Percentiles rank a stretch among this genome's conserved stretches.
These are phyloP conservation scores for Nitzschia inconspicua DNA, from an alignment of 108 stramenopile genomes.

Conservation along the genomic window DNA sequence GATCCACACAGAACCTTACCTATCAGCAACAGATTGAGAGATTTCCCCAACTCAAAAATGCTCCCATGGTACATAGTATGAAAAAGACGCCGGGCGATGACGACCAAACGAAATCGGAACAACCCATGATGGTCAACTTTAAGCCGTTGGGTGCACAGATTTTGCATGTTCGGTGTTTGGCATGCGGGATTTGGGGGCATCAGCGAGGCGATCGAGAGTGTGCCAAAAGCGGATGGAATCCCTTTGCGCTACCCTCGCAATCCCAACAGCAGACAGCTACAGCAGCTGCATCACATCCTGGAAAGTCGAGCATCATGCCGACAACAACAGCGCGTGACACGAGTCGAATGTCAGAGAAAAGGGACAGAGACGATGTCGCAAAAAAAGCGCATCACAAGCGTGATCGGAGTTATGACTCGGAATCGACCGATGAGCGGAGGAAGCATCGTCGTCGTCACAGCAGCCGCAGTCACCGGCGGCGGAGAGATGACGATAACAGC, in stretches of 20 bases:
- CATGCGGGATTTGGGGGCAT: conserved; percentile 85
- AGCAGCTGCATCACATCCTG: not conserved
- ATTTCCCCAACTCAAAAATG: conserved; percentile 79
- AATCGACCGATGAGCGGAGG: not conserved
- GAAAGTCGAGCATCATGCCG: not conserved
- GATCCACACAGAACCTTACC: conserved; percentile 33
- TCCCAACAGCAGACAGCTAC: not conserved
- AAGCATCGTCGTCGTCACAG: not conserved
- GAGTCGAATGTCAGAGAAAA: not conserved
- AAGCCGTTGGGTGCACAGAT: conserved; percentile 79
- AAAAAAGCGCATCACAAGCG: not conserved
- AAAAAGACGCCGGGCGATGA: not conserved
- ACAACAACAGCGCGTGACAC: not conserved
- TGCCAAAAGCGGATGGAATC: conserved; percentile 76
- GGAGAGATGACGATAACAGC: not conserved
- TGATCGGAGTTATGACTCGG: not conserved
- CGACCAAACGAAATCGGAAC: not conserved
- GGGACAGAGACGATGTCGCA: not conserved
- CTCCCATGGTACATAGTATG: conserved; percentile 56
- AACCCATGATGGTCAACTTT: conserved; percentile 50
- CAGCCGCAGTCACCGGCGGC: not conserved
- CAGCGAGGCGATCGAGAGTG: conserved; percentile 77
- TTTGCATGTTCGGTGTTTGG: conserved; percentile 75
- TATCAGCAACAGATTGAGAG: conserved; percentile 72
- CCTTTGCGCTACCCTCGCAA: conserved; percentile 35